These are phyloP conservation scores for Talaromyces marneffei DNA, from an alignment of 2,329 filamentous ascomycete genomes.

Conservation along the genomic window DNA sequence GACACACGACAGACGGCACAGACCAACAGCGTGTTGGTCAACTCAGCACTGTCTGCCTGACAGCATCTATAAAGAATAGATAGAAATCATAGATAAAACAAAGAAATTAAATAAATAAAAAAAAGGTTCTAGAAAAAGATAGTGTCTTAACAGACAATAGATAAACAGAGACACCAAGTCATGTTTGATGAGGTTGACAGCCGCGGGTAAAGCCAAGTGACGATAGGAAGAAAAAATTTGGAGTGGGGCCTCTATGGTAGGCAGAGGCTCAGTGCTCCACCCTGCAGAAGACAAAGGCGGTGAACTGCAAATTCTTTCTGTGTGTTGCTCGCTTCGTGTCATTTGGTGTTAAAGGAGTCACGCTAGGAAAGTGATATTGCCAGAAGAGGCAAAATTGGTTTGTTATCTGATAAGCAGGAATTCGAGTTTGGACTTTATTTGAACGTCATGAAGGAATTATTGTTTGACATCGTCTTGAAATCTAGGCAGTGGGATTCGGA, in stretches of 20 bases:
- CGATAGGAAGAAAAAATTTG: slow-evolving; percentile 12
- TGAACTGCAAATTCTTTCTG: background rate
- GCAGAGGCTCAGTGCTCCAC: too few relatives aligned
- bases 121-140: background rate
- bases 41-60: background rate
- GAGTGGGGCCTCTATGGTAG: slow-evolving; percentile 1
- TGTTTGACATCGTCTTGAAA: background rate
- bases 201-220: background rate
- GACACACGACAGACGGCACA: slow-evolving; percentile 7
- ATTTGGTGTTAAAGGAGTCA: background rate
- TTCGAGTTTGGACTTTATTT: background rate
- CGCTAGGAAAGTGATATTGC: background rate
- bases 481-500: background rate
- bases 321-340: slow-evolving; percentile 3
- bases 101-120: background rate
- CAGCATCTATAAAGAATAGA: background rate
- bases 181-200: background rate
- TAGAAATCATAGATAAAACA: background rate
- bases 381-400: slow-evolving; percentile 1
- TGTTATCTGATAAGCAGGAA: background rate
- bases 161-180: background rate
- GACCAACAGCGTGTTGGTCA: background rate
- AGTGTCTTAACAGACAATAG: background rate
- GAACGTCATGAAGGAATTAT: too few relatives aligned
- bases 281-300: slow-evolving; percentile 7